Base-by-base conservation (phyloP, 768 basidiomycete species). In the Dioszegia crocea region DNA sequence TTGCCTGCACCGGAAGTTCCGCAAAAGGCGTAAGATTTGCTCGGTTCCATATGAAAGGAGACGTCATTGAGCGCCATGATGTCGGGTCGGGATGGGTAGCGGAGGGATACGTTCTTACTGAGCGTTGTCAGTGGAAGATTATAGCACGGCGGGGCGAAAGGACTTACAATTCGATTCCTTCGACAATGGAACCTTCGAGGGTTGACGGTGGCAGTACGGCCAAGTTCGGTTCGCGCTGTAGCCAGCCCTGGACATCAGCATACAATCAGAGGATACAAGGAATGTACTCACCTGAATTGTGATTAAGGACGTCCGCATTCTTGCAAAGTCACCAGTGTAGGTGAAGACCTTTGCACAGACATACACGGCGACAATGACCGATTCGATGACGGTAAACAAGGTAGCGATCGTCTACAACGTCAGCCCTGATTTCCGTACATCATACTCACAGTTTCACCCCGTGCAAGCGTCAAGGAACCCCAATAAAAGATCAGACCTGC, bases 21-120 rank as follows among this genome's bases (percentile, higher is more conserved):
- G 48, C 72, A 74, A 48, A 77, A 75, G 0, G 76, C 76, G 44
- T 74, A 66, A 2, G 68, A 64, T 57, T 71, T 63, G 10, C 71
- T 68, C 2, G 68, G 55, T 19, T 65, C 59, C 59, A 77, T 71
- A 2, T 52, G 60, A 1, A 75, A 53, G 38, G 53, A 64, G 17
- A 77, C 51, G n/a, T 56, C 57, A 16, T 63, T 43, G 1, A 77
- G 52, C 2, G 72, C 63, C 10, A 62, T 66, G 17, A 66, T 50
- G 31, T 67, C 60, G 0, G 67, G 67, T 53, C 71, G 67, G n/a
- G 57, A 51, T 0, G 74, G 69, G 51, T 76, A 76, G 11, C 66
- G 71, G 36, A 76, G 65, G 45, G 64, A 56, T 39, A 73, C 66
- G 24, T 62, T 39, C 26, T 58, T 24, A 33, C 65, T 65, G 40